Evolutionary conservation across 768 basidiomycete genomes (phyloP), one percentile per base, ranked within the genome.

Genomic region (Lentinula lateritia): DNA sequence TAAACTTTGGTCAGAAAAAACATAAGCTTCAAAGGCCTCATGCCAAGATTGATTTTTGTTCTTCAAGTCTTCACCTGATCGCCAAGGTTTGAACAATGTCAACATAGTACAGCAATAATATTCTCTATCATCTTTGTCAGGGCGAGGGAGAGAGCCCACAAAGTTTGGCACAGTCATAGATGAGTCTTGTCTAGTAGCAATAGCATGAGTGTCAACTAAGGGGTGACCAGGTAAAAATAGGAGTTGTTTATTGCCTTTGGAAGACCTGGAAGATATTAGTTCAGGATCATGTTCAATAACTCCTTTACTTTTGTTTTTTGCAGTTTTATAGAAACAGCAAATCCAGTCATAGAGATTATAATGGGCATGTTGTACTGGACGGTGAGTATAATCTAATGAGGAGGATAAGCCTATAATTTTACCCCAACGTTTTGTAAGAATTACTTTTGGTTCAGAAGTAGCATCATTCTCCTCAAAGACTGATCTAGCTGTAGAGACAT

Each of bases 41-140:
- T 66, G 67, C 71, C 70, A 76, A 6, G 60, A 64, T 3, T 61
- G 28, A 2, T 65, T 42, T 20, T 35, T 8, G 7, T 43, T 6
- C 52, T 70, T 72, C 1, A 75, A 50, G 42, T 70, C 65, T 5
- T 7, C 4, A 0, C 66, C 69, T 16, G 53, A 6, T 10, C 67
- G 15, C 72, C 74, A 75, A 0, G 71, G 72, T 41, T 66, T 68
- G 53, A 74, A 74, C 1, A 74, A 48, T 0, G 68, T 68, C 13
- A 75, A 53, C 74, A 75, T 74, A 0, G 72, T 68, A 10, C 39
- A 50, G 46, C 71, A 75, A 48, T 74, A 75, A 50, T 64, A 73
- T 18, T 73, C 71, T 4, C 66, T 45, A 58, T 71, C 71, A 1
- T 71, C 73, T 63, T 67, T 52, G 53, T 75, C 74, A 45, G 20